Evolutionary conservation across 306 rosid genomes (phyloP).

Genomic region (Carpinus viminea): DNA sequence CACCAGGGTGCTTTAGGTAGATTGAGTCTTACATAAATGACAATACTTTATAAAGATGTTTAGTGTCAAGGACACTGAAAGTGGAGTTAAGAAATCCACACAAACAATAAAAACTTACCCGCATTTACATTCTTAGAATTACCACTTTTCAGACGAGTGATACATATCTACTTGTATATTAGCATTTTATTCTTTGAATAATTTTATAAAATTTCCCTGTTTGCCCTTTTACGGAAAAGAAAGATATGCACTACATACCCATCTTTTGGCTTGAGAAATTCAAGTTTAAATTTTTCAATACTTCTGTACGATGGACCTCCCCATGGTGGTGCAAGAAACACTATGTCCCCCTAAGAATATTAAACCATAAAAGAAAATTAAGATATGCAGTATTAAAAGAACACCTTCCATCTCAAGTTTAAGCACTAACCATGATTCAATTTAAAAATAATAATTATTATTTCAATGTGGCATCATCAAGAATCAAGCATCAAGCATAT

Average conservation of each 20-base stretch:
- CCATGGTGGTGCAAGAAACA: slow-evolving; percentile 46
- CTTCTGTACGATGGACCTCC: slow-evolving; percentile 40
- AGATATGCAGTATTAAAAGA: background rate
- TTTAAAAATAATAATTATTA: background rate
- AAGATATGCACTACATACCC: slow-evolving; percentile 30
- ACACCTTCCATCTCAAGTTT: background rate
- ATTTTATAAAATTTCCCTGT: background rate
- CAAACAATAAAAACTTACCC: background rate
- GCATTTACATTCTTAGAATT: background rate
- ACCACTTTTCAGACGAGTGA: background rate
- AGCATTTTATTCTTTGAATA: background rate
- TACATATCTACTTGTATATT: background rate
- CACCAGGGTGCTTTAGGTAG: no score
- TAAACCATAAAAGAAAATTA: slow-evolving; percentile 6
- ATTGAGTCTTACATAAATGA: no score
- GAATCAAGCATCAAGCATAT: no score
- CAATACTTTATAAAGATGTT: no score
- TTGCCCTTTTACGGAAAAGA: background rate
- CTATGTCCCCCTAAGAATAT: slow-evolving; percentile 37
- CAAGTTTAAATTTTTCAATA: slow-evolving; percentile 31
- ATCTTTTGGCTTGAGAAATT: slow-evolving; percentile 37
- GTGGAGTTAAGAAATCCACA: background rate
- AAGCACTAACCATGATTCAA: background rate
- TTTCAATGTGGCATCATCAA: no score
- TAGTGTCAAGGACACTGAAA: no score